These are phyloP conservation scores for Colletotrichum graminicola DNA, from an alignment of 2,329 filamentous ascomycete species.

Conservation along the genomic window DNA sequence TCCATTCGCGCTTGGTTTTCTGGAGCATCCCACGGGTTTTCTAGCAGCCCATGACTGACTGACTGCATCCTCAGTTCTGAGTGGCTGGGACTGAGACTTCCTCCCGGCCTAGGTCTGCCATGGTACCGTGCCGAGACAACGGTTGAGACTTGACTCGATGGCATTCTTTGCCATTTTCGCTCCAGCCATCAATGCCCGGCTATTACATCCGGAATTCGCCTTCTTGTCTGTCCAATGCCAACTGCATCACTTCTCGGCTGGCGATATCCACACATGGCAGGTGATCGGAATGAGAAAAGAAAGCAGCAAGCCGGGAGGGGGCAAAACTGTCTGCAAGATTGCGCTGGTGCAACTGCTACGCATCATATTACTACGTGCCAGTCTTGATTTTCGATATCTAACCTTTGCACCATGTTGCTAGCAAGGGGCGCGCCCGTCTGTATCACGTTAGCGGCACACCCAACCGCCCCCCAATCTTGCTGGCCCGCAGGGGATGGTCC, in stretches of 20 bases:
- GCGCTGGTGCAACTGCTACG: constrained; percentile 5
- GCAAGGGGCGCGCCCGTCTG: constrained; percentile 1
- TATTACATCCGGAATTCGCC: constrained; percentile 18
- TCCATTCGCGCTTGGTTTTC: constrained; percentile 16
- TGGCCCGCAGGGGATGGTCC: constrained; percentile 33
- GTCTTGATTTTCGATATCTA: constrained; percentile 38
- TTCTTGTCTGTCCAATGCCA: constrained; percentile 15
- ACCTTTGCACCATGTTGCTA: constrained; percentile 7
- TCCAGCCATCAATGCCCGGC: constrained; percentile 13
- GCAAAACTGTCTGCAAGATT: constrained; percentile 13
- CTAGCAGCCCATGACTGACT: constrained; percentile 20
- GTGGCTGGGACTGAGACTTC: constrained; percentile 21
- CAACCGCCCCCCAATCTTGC: constrained; percentile 29
- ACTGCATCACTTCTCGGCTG: not conserved
- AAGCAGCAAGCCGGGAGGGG: not conserved
- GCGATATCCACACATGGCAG: constrained; percentile 18
- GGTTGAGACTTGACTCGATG: constrained; percentile 20
- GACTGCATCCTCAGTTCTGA: constrained; percentile 19
- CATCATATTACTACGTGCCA: constrained; percentile 33
- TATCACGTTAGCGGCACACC: constrained; percentile 23
- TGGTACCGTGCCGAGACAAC: constrained; percentile 35
- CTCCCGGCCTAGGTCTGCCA: constrained; percentile 24
- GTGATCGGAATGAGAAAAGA: constrained; percentile 28
- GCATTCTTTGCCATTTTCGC: constrained; percentile 34
- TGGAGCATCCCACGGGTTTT: constrained; percentile 5